These are phyloP conservation scores for Leucocoprinus sp. DNA, from an alignment of 768 basidiomycete species.

Conservation along the genomic window DNA sequence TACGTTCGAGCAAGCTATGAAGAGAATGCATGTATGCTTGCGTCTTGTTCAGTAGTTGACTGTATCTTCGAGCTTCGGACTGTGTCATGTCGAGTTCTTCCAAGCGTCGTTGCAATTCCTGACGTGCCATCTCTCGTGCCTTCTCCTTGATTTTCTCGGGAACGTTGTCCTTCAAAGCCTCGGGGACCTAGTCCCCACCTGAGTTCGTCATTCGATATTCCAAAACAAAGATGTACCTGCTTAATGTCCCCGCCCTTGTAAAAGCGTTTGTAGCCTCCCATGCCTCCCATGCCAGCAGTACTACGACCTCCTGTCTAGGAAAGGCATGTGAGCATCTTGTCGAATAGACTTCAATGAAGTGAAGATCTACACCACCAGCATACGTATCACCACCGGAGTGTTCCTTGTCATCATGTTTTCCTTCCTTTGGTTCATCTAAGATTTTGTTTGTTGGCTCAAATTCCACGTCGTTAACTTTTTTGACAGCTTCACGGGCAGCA, in stretches of 20 bases:
- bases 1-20: slow-evolving; percentile 55
- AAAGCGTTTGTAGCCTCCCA: slow-evolving; percentile 59
- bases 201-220: background rate
- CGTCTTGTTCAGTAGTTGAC: slow-evolving; percentile 41
- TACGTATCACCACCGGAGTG: slow-evolving; percentile 59
- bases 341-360: background rate
- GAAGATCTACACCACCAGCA: slow-evolving; percentile 48
- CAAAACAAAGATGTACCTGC: slow-evolving; percentile 29
- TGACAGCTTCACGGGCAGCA: slow-evolving; percentile 45
- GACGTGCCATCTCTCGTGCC: slow-evolving; percentile 58
- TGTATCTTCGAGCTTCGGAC: slow-evolving; percentile 50
- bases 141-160: slow-evolving; percentile 54
- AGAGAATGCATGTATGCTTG: slow-evolving; percentile 54
- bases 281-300: slow-evolving; percentile 58
- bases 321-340: background rate
- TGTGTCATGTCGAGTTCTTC: slow-evolving; percentile 56
- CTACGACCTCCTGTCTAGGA: slow-evolving; percentile 54
- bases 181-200: slow-evolving; percentile 4
- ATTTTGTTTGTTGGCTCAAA: slow-evolving; percentile 49
- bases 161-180: slow-evolving; percentile 43
- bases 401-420: slow-evolving; percentile 53
- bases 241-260: slow-evolving; percentile 59
- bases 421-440: slow-evolving; percentile 50
- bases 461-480: slow-evolving; percentile 46
- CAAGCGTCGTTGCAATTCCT: slow-evolving; percentile 51